phyloP scores from a whole-genome alignment of 106 monocot species.

The Dactylorhiza incarnata region DNA sequence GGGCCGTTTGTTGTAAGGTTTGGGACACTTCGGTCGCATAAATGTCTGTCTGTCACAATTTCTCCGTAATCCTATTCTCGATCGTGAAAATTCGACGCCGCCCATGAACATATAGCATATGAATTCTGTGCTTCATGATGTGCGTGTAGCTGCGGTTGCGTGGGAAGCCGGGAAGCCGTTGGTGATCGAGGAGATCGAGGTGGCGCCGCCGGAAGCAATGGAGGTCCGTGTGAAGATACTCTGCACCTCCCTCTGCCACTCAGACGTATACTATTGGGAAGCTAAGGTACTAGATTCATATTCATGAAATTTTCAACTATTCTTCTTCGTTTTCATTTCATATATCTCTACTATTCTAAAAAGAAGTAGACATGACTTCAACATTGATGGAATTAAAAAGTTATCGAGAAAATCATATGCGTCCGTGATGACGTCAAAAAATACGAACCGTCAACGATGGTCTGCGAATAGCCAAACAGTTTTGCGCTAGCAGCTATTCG shows the following conservation, averaged over 20 bases:
- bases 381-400: no score
- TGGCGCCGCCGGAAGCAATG: constrained; percentile 18
- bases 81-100: not conserved
- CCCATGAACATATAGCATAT: not conserved
- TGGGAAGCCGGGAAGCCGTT: constrained; percentile 24
- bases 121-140: not conserved
- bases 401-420: no score
- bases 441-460: no score
- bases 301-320: not conserved
- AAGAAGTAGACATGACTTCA: no score
- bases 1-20: no score
- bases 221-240: constrained; percentile 24
- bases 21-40: not conserved
- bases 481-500: no score
- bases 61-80: no score
- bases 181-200: constrained; percentile 21
- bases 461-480: no score
- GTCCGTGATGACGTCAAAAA: no score
- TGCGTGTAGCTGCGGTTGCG: constrained; percentile 20
- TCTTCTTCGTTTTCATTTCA: not conserved
- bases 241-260: constrained; percentile 18
- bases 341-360: no score
- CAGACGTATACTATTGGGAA: constrained; percentile 22
- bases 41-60: no score
- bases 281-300: constrained; percentile 11